Conservation (phyloP, 2,329 filamentous ascomycete genomes). For the Ophiostoma pallidulum region DNA sequence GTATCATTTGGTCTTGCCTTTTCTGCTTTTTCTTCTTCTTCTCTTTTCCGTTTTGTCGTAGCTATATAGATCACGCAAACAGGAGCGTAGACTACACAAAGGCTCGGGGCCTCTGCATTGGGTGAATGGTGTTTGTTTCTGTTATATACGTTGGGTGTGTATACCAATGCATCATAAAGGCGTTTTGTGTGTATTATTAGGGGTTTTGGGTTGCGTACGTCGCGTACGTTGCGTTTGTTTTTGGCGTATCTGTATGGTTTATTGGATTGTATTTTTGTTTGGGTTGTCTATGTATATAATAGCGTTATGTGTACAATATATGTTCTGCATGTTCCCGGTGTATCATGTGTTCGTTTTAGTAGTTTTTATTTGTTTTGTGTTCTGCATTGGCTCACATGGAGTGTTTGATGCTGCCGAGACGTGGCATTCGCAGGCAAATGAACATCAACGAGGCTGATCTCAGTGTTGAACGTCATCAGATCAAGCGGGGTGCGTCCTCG, state of each 20-base stretch:
- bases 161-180: slow-evolving; percentile 7
- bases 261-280: neutral
- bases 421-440: no score
- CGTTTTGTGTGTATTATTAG: slow-evolving; percentile 6
- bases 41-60: neutral
- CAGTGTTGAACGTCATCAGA: neutral
- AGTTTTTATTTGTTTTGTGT: neutral
- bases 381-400: no score
- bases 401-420: no score
- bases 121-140: slow-evolving; percentile 13
- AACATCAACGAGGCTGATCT: no score
- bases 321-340: slow-evolving; percentile 16
- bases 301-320: slow-evolving; percentile 7
- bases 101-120: slow-evolving; percentile 13
- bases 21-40: slow-evolving; percentile 3
- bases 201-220: slow-evolving; percentile 6
- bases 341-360: neutral
- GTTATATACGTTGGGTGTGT: slow-evolving; percentile 9
- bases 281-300: neutral
- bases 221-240: slow-evolving; percentile 10
- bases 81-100: slow-evolving; percentile 15
- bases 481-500: neutral
- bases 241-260: slow-evolving; percentile 12
- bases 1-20: no score
- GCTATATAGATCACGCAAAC: slow-evolving; percentile 12